Evolutionary conservation across 495 filamentous ascomycete genomes (phyloP), one percentile per base, ranked within the genome.

Genomic region (Aspergillus egyptiacus): DNA sequence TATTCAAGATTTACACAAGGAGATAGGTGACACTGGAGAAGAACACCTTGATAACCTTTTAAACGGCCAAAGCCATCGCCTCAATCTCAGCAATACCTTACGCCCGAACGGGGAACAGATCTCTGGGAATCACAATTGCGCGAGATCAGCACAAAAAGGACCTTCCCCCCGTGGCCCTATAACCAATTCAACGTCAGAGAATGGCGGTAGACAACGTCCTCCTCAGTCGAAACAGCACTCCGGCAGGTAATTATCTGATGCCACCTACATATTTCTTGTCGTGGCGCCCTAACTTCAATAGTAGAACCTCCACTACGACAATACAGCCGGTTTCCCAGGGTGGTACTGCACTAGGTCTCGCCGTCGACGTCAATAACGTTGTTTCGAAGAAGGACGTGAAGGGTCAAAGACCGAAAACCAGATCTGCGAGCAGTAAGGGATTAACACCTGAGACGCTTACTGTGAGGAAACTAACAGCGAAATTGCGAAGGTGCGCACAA

Each of bases 21-120:
- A 51, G 5, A 53, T 66, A 23, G 38, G 46, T 5, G 64, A 70
- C 39, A 67, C 56, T 0, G 48, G 32, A 18, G 52, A 58, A 6
- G 67, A 70, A 31, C 11, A 62, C 5, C 53, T 70, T 5, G 59
- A 66, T 24, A 49, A 53, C 22, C 33, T 73, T 5, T 42, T 64
- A 19, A 35, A 63, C 18, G 69, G 69, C 11, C 69, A 73, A 35
- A 65, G 39, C 20, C 69, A 73, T 34, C 66, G 69, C 28, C 48
- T 58, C 17, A 42, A 54, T 2, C 48, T 70, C 11, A 49, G 23
- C 25, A 53, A 49, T 31, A 23, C 17, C 1, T 19, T 64, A 14
- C 60, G 39, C 11, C 46, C 44, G 32, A 13, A 23, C 34, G 45
- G 32, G 20, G 50, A 24, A 6, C 51, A 36, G 35, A 17, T n/a